These are phyloP conservation scores for Aspergillus carlsbadensis DNA, from an alignment of 495 filamentous ascomycete species.

Conservation along the genomic window DNA sequence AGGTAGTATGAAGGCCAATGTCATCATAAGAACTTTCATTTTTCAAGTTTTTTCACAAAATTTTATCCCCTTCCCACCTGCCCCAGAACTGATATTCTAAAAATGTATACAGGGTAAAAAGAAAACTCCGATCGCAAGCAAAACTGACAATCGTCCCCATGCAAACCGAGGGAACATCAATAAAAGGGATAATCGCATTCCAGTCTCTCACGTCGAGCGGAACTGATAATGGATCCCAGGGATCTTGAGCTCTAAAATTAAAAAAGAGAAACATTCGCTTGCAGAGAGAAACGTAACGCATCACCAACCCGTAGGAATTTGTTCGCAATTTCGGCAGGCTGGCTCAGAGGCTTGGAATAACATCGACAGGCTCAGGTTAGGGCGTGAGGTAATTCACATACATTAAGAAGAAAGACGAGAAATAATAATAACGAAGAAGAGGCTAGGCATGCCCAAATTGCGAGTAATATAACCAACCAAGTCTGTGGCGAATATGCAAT, in stretches of 20 bases:
- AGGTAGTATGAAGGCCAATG: not conserved
- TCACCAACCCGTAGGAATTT: constrained; percentile 20
- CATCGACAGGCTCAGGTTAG: constrained; percentile 9
- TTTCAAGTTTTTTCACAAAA: constrained; percentile 19
- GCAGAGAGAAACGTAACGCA: constrained; percentile 13
- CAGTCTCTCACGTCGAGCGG: constrained; percentile 3
- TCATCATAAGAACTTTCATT: constrained; percentile 16
- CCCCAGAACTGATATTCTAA: constrained; percentile 18
- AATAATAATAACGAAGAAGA: constrained; percentile 16
- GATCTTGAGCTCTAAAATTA: constrained; percentile 20
- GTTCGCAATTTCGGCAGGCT: constrained; percentile 24
- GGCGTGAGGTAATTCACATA: constrained; percentile 22
- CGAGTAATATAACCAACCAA: constrained; percentile 46
- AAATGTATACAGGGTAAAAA: constrained; percentile 28
- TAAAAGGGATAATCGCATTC: constrained; percentile 4
- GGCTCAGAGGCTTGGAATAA: constrained; percentile 14
- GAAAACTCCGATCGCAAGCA: constrained; percentile 26
- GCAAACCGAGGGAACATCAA: constrained; percentile 25
- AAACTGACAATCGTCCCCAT: constrained; percentile 32
- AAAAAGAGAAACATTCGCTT: constrained; percentile 7
- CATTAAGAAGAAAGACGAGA: constrained; percentile 24
- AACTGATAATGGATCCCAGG: not conserved
- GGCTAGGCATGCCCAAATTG: constrained; percentile 37
- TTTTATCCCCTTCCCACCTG: constrained; percentile 15
- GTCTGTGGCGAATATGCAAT: constrained; percentile 39